phyloP scores from a whole-genome alignment of 1,139 yeast species.

The Saccharomycopsis hybrid region DNA sequence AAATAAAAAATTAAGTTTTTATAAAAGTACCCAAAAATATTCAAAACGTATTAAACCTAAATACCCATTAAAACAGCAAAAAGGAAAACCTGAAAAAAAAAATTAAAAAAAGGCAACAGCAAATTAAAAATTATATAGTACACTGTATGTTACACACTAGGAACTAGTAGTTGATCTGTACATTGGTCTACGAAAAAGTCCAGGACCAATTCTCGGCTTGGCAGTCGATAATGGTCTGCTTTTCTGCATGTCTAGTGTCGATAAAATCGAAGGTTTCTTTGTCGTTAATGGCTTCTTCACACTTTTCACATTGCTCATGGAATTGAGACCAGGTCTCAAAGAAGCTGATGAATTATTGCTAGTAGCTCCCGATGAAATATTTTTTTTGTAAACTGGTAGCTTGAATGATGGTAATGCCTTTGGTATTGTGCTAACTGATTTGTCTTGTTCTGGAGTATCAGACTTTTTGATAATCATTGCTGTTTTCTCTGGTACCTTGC shows the following conservation, averaged over 20 bases:
- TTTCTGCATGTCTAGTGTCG: conserved; percentile 9
- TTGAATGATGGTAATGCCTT: conserved; percentile 13
- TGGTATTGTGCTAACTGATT: too few relatives aligned
- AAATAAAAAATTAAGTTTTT: too few relatives aligned
- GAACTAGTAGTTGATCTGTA: conserved; percentile 14
- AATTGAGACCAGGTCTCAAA: background rate
- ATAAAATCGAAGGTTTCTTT: conserved; percentile 19
- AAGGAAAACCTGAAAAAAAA: background rate
- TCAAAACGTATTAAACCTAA: too few relatives aligned
- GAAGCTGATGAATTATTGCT: background rate
- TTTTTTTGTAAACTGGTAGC: conserved; percentile 12
- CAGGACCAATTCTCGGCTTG: conserved; percentile 13
- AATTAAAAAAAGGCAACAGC: background rate
- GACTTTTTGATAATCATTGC: too few relatives aligned
- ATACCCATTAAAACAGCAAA: background rate
- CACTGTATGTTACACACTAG: too few relatives aligned
- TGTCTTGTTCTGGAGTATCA: background rate
- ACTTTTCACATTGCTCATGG: background rate
- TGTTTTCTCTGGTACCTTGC: background rate
- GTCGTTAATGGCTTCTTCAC: background rate
- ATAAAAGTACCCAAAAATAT: too few relatives aligned
- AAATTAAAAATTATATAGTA: too few relatives aligned
- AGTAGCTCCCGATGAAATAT: background rate
- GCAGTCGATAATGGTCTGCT: background rate
- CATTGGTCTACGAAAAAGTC: conserved; percentile 16